phyloP scores from a whole-genome alignment of 345 rosid species.

The Citrus cavaleriei region DNA sequence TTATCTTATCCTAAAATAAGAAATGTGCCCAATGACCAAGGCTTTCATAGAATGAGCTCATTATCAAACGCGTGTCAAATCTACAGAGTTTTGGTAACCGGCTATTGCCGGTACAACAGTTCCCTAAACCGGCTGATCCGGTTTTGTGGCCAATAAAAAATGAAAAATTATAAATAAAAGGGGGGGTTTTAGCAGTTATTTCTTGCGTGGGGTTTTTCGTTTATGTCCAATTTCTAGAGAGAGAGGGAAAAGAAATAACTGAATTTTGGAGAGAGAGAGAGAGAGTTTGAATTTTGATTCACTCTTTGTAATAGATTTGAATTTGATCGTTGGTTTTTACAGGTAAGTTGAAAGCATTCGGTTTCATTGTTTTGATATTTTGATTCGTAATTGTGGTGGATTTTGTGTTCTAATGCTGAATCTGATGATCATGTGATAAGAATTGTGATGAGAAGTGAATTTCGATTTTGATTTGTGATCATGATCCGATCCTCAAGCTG shows the following conservation, averaged over 20 bases:
- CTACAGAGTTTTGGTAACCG: constrained; percentile 27
- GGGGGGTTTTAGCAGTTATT: constrained; percentile 55
- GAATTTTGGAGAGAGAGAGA: not conserved
- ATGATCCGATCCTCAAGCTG: constrained; percentile 39
- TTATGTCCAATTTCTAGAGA: not conserved
- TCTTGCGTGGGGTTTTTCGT: not conserved
- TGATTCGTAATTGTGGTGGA: constrained; percentile 6
- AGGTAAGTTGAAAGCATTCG: constrained; percentile 17
- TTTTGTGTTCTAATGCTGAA: constrained; percentile 16
- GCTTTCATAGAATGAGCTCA: constrained; percentile 17
- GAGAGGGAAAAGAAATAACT: constrained; percentile 1
- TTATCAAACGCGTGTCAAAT: constrained; percentile 44
- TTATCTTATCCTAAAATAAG: constrained; percentile 17
- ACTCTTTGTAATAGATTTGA: not conserved
- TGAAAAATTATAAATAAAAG: not conserved
- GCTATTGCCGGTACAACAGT: constrained; percentile 33
- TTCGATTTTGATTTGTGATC: constrained; percentile 10
- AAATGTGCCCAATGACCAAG: constrained; percentile 7
- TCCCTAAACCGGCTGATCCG: constrained; percentile 23
- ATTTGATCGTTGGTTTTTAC: constrained; percentile 13
- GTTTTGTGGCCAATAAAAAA: constrained; percentile 38
- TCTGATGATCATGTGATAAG: constrained; percentile 9
- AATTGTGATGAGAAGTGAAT: not conserved
- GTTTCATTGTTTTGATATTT: not conserved
- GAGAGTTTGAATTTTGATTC: not conserved